These are phyloP conservation scores for Penicillium coprophilum DNA, from an alignment of 495 filamentous ascomycete species.

Conservation along the genomic window DNA sequence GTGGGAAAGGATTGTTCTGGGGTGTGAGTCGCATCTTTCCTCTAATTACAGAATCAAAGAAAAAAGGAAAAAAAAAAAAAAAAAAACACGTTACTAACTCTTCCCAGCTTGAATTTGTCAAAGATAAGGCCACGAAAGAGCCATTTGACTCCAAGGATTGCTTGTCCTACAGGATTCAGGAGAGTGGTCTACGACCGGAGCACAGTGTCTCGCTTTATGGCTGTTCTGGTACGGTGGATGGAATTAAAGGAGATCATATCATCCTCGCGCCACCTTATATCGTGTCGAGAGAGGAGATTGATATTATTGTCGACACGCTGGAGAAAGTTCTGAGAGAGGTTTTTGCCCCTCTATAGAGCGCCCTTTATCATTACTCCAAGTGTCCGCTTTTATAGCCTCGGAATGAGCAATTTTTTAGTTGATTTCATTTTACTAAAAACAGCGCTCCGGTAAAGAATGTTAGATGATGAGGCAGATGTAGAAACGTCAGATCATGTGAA, in stretches of 20 bases:
- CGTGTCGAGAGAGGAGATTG: slow-evolving; percentile 59
- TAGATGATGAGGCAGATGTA: not conserved
- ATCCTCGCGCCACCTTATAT: slow-evolving; percentile 76
- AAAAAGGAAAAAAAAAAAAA: not conserved
- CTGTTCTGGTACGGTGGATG: slow-evolving; percentile 65
- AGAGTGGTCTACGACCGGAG: slow-evolving; percentile 48
- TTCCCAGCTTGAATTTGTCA: slow-evolving; percentile 57
- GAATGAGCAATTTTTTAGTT: not conserved
- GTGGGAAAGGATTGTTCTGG: slow-evolving; percentile 58
- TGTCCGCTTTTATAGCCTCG: not conserved
- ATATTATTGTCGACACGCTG: slow-evolving; percentile 53
- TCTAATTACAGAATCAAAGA: not conserved
- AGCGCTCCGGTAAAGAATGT: not conserved
- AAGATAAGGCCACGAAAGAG: slow-evolving; percentile 54
- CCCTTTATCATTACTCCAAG: not conserved
- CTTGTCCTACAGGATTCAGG: slow-evolving; percentile 50
- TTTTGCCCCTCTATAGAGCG: slow-evolving; percentile 24
- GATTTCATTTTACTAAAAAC: slow-evolving; percentile 5
- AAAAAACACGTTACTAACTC: slow-evolving; percentile 1
- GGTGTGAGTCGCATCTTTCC: slow-evolving; percentile 39
- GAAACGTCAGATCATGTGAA: slow-evolving; percentile 8
- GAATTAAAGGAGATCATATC: slow-evolving; percentile 69
- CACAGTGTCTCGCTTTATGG: slow-evolving; percentile 70
- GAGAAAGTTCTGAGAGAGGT: slow-evolving; percentile 36
- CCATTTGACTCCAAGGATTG: slow-evolving; percentile 44